phyloP scores from a whole-genome alignment of 208 protist genomes.

The Trypanosoma theileri region DNA sequence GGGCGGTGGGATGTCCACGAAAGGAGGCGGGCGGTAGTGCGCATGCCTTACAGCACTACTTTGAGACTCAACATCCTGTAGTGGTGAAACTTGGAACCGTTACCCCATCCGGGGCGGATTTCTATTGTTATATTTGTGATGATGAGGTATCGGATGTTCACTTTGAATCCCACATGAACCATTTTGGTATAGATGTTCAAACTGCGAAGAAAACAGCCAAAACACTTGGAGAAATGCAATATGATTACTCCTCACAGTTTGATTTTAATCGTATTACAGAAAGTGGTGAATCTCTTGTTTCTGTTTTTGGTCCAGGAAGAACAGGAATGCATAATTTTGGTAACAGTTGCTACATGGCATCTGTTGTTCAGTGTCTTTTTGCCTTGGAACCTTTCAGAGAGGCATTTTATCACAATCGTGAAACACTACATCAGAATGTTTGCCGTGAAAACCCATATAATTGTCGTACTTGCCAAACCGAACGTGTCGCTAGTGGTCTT shows the following conservation, averaged over 20 bases:
- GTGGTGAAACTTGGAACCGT: conserved; percentile 98
- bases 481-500: conserved; percentile 92
- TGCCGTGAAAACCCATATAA: conserved; percentile 65
- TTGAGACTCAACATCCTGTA: conserved; percentile 84
- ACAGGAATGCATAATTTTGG: conserved; percentile 96
- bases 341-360: conserved; percentile 98
- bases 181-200: conserved; percentile 95
- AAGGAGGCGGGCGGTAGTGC: conserved; percentile 93
- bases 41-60: conserved; percentile 93
- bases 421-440: conserved; percentile 46
- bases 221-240: conserved; percentile 95
- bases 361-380: conserved; percentile 94
- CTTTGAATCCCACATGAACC: conserved; percentile 92
- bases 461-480: conserved; percentile 85
- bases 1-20: conserved; percentile 92
- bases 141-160: conserved; percentile 94
- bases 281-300: conserved; percentile 77
- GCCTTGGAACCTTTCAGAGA: conserved; percentile 69
- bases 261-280: conserved; percentile 93
- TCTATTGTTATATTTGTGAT: conserved; percentile 95
- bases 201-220: conserved; percentile 94
- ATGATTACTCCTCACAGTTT: conserved; percentile 95
- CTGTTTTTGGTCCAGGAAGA: conserved; percentile 92
- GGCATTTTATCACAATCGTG: conserved; percentile 60
- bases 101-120: conserved; percentile 79